Evolutionary conservation across 306 rosid genomes (phyloP).

Genomic region (Datisca glomerata): DNA sequence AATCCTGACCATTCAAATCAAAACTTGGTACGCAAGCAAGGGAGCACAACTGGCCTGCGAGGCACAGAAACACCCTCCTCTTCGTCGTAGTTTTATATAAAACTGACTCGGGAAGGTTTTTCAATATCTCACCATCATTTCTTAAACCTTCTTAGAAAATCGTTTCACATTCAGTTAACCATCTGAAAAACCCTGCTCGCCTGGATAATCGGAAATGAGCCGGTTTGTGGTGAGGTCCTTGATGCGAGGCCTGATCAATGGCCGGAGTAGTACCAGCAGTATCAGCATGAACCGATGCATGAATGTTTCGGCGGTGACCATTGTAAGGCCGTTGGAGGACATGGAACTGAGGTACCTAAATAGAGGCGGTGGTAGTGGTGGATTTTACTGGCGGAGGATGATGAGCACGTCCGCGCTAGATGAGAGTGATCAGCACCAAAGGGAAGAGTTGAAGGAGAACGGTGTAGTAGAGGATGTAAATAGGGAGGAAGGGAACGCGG

Average conservation of each 20-base stretch:
- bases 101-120: too few species aligned
- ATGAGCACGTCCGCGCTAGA: slow-evolving; percentile 20
- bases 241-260: slow-evolving; percentile 22
- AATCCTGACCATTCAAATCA: too few species aligned
- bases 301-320: slow-evolving; percentile 13
- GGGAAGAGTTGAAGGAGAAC: background rate
- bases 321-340: slow-evolving; percentile 10
- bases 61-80: too few species aligned
- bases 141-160: too few species aligned
- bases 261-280: slow-evolving; percentile 12
- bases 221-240: slow-evolving; percentile 21
- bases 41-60: too few species aligned
- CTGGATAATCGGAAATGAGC: slow-evolving; percentile 25
- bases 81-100: too few species aligned
- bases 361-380: slow-evolving; percentile 13
- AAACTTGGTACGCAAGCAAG: too few species aligned
- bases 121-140: too few species aligned
- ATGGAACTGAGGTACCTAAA: slow-evolving; percentile 7
- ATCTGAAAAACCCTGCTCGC: background rate
- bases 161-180: too few species aligned
- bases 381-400: slow-evolving; percentile 32
- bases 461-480: slow-evolving; percentile 14
- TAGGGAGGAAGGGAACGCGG: slow-evolving; percentile 12
- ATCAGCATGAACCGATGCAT: slow-evolving; percentile 6
- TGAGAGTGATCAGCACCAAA: slow-evolving; percentile 9